A percentile compares a stretch with the other conserved stretches of the same genome.
Evolutionary conservation across 129 eudicot genomes (phyloP).

Genomic region (Gnaphalium uliginosum): DNA sequence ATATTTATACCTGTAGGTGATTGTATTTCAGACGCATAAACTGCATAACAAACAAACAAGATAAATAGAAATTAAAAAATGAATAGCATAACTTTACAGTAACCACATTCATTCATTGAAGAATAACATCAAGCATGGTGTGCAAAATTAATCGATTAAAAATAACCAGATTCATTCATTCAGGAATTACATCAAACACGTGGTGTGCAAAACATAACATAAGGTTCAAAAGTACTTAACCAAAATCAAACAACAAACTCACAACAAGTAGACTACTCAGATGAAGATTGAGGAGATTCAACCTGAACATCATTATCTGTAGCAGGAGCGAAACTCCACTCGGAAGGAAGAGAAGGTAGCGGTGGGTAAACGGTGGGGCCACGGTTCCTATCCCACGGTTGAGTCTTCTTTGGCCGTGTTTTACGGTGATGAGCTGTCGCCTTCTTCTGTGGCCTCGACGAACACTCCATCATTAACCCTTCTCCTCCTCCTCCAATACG

Average conservation of each 20-base stretch:
- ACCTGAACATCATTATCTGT: not conserved
- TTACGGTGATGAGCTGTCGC: conserved; percentile 93
- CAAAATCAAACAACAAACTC: no score
- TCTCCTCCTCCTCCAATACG: conserved; percentile 19
- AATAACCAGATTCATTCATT: not conserved
- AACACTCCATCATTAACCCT: conserved; percentile 65
- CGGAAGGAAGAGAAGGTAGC: conserved; percentile 75
- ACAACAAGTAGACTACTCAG: not conserved
- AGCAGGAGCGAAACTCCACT: conserved; percentile 61
- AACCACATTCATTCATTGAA: no score
- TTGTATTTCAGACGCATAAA: not conserved
- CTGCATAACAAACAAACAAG: not conserved
- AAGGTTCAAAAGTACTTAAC: not conserved
- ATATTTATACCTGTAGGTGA: not conserved
- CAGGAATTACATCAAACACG: not conserved
- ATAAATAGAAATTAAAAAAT: no score
- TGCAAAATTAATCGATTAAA: no score
- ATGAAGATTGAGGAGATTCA: not conserved
- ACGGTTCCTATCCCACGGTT: conserved; percentile 73
- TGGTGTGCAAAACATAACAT: not conserved
- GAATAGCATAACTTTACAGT: not conserved
- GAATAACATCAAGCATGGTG: no score
- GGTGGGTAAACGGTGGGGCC: conserved; percentile 87
- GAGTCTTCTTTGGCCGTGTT: conserved; percentile 77
- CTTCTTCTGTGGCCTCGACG: conserved; percentile 96